A percentile compares a stretch with the other conserved stretches of the same genome.
Conservation (phyloP, 176 grass and related monocot species). For the Alopecurus myosuroides region DNA sequence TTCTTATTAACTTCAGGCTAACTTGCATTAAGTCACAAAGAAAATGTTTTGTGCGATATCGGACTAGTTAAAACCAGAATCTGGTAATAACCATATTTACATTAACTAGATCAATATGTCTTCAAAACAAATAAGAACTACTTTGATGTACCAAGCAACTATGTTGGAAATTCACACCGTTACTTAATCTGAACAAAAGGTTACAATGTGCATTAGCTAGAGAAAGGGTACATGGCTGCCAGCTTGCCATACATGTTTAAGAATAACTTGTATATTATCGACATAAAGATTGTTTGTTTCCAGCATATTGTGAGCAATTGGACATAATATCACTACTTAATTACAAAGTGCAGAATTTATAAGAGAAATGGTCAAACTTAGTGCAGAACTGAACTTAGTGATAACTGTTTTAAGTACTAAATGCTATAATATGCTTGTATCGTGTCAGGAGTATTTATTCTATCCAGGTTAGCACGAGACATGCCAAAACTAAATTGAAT, state of each 20-base stretch:
- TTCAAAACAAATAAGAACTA: background rate
- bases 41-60: background rate
- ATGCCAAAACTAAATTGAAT: background rate
- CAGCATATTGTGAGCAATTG: background rate
- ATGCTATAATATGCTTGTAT: background rate
- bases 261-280: background rate
- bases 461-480: background rate
- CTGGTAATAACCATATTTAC: background rate
- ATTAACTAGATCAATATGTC: background rate
- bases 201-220: background rate
- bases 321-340: background rate
- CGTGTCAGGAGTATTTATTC: background rate
- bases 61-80: background rate
- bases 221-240: background rate
- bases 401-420: background rate
- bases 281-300: background rate
- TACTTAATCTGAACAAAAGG: background rate
- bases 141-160: constrained; percentile 14
- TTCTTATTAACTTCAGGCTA: background rate
- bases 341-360: constrained; percentile 1
- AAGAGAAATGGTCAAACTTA: constrained; percentile 3
- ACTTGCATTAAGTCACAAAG: background rate
- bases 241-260: background rate
- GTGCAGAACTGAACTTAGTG: no score
- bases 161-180: background rate